A percentile compares a stretch with the other conserved stretches of the same genome.
Evolutionary conservation across 306 rosid genomes (phyloP).

Genomic region (Carpinus fangiana): DNA sequence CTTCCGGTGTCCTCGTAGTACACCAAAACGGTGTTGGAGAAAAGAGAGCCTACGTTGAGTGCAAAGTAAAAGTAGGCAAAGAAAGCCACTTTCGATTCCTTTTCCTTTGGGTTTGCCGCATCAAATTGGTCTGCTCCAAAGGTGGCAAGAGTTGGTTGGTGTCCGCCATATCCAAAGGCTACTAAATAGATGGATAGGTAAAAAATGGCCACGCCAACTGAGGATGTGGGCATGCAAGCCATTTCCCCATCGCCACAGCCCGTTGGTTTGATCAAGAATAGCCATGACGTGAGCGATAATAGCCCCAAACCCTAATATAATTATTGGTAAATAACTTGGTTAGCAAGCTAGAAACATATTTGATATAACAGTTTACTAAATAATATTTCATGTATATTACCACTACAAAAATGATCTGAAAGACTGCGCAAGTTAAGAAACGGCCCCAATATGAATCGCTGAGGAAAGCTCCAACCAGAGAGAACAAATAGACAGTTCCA

Average conservation of each 20-base stretch:
- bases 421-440: conserved; percentile 45
- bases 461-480: conserved; percentile 56
- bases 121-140: conserved; percentile 65
- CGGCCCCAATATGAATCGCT: conserved; percentile 74
- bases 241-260: conserved; percentile 42
- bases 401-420: conserved; percentile 42
- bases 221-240: conserved; percentile 34
- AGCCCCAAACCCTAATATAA: conserved; percentile 48
- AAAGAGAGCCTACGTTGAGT: conserved; percentile 58
- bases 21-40: conserved; percentile 57
- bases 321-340: too few species aligned
- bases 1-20: conserved; percentile 48
- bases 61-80: conserved; percentile 60
- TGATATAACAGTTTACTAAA: too few species aligned
- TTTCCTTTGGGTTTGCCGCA: conserved; percentile 17
- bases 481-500: conserved; percentile 57
- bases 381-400: too few species aligned
- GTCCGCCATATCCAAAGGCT: conserved; percentile 66
- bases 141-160: conserved; percentile 62
- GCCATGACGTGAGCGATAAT: conserved; percentile 41
- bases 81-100: conserved; percentile 34
- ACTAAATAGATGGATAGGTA: conserved; percentile 54
- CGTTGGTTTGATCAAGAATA: conserved; percentile 39
- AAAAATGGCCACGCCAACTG: conserved; percentile 33
- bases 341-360: neutral